Evolutionary conservation across 495 filamentous ascomycete species (phyloP), one percentile per base, ranked within the genome.

Genomic region (Penicillium parvum): DNA sequence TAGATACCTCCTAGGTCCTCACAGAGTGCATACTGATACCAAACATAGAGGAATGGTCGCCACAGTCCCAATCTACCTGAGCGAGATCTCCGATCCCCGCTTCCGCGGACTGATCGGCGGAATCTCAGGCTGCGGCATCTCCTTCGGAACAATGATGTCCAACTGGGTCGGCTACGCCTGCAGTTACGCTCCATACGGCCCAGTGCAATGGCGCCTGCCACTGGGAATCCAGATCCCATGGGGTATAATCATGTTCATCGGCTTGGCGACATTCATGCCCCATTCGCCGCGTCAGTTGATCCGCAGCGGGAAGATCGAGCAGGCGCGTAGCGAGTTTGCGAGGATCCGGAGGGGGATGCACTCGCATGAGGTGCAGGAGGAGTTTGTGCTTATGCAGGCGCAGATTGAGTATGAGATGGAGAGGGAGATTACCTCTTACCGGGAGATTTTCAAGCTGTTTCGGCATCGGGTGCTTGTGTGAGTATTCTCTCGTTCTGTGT

Each of bases 371-470:
- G 54, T 73, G 22, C 64, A 72, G 9, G 66, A 75, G 45, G 77
- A 81, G 43, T 81, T 81, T 55, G 55, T 56, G 7, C 53, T 73
- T 14, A 81, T 79, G 76, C 53, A 64, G 48, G 67, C 66, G 2
- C 76, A 79, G 57, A 81, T 81, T 47, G 73, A 81, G 53, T 81
- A 75, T 57, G 77, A 81, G 58, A 77, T 74, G 69, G 60, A 73
- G 43, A 59, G 77, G 15, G 75, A 79, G 53, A 64, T 78, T 47
- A 73, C 59, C 17, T 71, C 74, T 12, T 75, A 70, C 32, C 52
- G 52, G 21, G 77, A 79, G 51, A 72, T 79, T 32, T 79, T 74
- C 30, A 64, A 50, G 33, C 27, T 78, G 15, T 81, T 73, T 44
- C 60, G 73, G 17, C 72, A 68, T 36, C 64, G 77, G 12, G 74